Percentiles rank a stretch among this genome's conserved stretches.
Evolutionary conservation across 192 early-diverging fungal genomes (phyloP).

Genomic region (Entomortierella parvispora): DNA sequence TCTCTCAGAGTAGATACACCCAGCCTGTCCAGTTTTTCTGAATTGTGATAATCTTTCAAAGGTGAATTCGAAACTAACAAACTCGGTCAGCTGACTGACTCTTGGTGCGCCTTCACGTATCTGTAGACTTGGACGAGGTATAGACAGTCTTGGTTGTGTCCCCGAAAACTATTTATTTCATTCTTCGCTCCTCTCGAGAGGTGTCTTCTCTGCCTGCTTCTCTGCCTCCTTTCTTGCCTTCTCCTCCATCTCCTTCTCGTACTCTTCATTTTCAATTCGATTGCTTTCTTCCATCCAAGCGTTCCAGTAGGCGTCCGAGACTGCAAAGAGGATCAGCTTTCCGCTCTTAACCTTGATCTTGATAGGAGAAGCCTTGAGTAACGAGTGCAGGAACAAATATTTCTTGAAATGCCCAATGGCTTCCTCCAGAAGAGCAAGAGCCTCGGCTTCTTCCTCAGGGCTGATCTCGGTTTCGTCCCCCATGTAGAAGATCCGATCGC

Average conservation of each 20-base stretch:
- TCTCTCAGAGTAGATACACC: no score
- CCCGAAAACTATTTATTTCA: no score
- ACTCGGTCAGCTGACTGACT: no score
- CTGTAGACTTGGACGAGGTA: no score
- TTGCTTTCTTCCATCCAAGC: constrained; percentile 13
- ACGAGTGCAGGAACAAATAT: constrained; percentile 12
- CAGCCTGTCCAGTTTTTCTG: no score
- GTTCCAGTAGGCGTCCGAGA: constrained; percentile 17
- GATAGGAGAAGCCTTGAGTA: constrained; percentile 6
- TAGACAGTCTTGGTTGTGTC: no score
- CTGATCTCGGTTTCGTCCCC: constrained; percentile 15
- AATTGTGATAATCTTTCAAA: no score
- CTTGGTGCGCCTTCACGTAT: no score
- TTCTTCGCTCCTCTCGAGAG: no score
- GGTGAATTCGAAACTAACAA: no score
- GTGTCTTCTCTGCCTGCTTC: not conserved
- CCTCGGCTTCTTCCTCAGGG: constrained; percentile 25
- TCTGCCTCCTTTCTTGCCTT: constrained; percentile 2
- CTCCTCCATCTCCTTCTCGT: constrained; percentile 10
- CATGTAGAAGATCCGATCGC: constrained; percentile 21
- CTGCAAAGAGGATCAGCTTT: constrained; percentile 13
- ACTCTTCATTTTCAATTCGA: constrained; percentile 8
- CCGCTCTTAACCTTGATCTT: constrained; percentile 6
- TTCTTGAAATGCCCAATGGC: constrained; percentile 6
- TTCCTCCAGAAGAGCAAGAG: constrained; percentile 5